Base-by-base conservation (phyloP, 768 basidiomycete genomes). In the Tephrocybe sp. region DNA sequence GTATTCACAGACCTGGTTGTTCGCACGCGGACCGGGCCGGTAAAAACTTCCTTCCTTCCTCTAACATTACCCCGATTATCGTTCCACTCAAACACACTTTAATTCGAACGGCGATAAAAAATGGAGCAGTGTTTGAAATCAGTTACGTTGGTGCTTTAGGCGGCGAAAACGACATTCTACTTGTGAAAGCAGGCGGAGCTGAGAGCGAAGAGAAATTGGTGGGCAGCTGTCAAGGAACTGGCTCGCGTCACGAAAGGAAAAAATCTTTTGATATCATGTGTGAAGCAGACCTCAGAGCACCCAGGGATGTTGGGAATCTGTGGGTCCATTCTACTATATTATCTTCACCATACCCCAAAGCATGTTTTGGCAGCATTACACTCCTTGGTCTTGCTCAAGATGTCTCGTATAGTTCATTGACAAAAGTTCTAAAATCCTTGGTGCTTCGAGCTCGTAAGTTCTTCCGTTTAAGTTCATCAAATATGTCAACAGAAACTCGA, bases 111-210 rank as follows among this genome's bases (percentile, higher is more conserved):
- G 89, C 92, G 1, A 73, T 90, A 21, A 86, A 84, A 56, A 89
- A 90, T 53, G 92, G 92, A 8, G 86, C 85, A 0, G 85, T 84
- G 0, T 92, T 95, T 59, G 92, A 93, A 65, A 79, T 94, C 38
- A 77, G 75, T 54, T 93, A 92, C 53, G 82, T 81, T 0, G 87
- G 87, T 12, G 86, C 88, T 0, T 66, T 93, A 0, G 83, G 84
- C 1, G 83, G 79, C 1, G 83, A 84, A 40, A 73, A 76, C 16
- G 82, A 84, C 38, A 50, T 73, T 0, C 56, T 70, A 16, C 64
- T 80, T 9, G 56, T 68, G 3, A 68, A 72, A 13, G 73, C 78
- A 11, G 76, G 77, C 5, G 78, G 68, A 2, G 79, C 73, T 13
- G 82, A 84, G 49, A 75, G 79, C 81, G 4, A 89, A 88, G 68